Percentiles rank a stretch among this genome's conserved stretches.
Conservation (phyloP, 2,329 filamentous ascomycete species). For the Mollisia scopiformis region DNA sequence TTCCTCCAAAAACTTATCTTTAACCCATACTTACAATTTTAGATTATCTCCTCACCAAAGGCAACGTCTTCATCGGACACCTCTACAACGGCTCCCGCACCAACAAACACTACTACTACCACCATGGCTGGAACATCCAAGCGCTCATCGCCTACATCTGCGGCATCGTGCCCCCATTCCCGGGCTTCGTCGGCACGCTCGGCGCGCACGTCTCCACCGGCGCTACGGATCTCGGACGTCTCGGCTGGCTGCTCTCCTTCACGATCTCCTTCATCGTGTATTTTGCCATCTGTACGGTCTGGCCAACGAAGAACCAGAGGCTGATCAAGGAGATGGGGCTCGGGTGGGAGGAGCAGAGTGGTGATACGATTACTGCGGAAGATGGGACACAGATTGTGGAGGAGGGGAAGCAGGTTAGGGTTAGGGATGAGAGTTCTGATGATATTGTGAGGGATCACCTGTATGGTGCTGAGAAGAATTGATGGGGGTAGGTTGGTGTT, state of each 20-base stretch:
- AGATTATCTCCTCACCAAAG: constrained; percentile 41
- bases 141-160: constrained; percentile 39
- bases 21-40: constrained; percentile 21
- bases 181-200: constrained; percentile 39
- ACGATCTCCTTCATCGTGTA: constrained; percentile 37
- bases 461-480: constrained; percentile 13
- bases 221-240: constrained; percentile 37
- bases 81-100: constrained; percentile 36
- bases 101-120: constrained; percentile 40
- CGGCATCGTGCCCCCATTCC: constrained; percentile 39
- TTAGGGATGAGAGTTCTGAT: constrained; percentile 4
- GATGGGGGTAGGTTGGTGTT: not conserved
- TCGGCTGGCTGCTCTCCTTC: constrained; percentile 42
- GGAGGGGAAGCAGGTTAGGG: not conserved
- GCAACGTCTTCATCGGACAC: constrained; percentile 38
- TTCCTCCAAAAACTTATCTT: not conserved
- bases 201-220: constrained; percentile 35
- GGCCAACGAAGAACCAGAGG: constrained; percentile 42
- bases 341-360: constrained; percentile 30
- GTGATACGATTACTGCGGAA: constrained; percentile 26
- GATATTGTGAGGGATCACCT: constrained; percentile 6
- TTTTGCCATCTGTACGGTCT: constrained; percentile 40
- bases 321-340: constrained; percentile 39
- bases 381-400: constrained; percentile 29
- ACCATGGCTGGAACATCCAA: constrained; percentile 40